Evolutionary conservation across 306 rosid species (phyloP), one percentile per base, ranked within the genome.

Genomic region (Lathyrus aphaca): DNA sequence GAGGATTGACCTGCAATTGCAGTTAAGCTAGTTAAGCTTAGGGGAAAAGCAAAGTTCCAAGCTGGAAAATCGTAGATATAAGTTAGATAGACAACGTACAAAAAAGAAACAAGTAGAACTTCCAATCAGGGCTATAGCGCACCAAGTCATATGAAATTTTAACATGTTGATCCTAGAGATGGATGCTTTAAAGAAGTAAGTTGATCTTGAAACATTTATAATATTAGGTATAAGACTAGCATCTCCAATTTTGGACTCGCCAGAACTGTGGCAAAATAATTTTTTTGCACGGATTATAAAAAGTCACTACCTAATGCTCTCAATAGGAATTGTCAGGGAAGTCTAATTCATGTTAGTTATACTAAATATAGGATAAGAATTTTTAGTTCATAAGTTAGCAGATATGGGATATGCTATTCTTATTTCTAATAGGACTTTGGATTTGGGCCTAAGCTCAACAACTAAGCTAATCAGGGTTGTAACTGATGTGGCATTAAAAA

Each of bases 1-100:
- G 48, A 50, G 35, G 48, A 73, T 51, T 37, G 19, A 44, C 63
- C 54, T 64, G 61, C 25, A 29, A 68, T 40, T 54, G 58, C 50
- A 49, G 2, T 45, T 21, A 61, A 40, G 10, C 38, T 39, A 48
- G 2, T 45, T 19, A 68, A 42, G 11, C 38, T 39, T n/a, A 17
- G 30, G 40, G 46, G 64, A 35, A 45, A 64, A 44, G 9, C 37
- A 65, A 35, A 54, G 14, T 32, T 15, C 49, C 51, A 32, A 27
- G 51, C 66, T 25, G 5, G 25, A 64, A 69, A 46, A 6, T 14
- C 14, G 45, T n/a, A 8, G n/a, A 21, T 16, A 21, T 55, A 6
- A 45, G 15, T 38, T 64, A 23, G 58, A 6, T 53, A 42, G 9
- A 60, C 42, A 56, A 27, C 72, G 21, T 71, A 43, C 40, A 77